Evolutionary conservation across 306 rosid genomes (phyloP), one percentile per base, ranked within the genome.

Genomic region (Sphenostylis stenocarpa): DNA sequence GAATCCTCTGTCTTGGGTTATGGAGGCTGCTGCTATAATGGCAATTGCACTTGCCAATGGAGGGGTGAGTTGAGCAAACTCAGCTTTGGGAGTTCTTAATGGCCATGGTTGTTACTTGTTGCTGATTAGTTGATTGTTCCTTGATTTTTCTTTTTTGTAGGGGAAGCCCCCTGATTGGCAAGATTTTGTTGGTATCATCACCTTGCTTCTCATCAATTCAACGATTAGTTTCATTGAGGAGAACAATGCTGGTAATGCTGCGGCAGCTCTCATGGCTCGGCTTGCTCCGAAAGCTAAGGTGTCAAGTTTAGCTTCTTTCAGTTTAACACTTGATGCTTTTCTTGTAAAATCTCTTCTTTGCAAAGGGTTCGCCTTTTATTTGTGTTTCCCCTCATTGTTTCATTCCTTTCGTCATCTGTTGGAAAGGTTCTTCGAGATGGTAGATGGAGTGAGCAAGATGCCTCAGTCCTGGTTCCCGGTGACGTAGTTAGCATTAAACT

Each of bases 21-120:
- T 93, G 98, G 97, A 93, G 80, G 97, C 97, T 62, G 97, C 97
- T 70, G 97, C 97, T 65, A 91, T 93, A 44, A 89, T 93, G 97
- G 97, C 97, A n/a, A 93, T 93, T 89, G 98, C 98, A 0, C 97
- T 93, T 55, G 98, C 98, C 2, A 93, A 93, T 91, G 98, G 98
- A 67, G 97, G 97, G 77, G 98, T 93, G 70, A 85, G 88, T 82
- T 51, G 75, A 70, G 55, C 80, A 6, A 28, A 19, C 38, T 69
- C 16, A 10, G 43, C 61, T 48, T 67, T 70, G 53, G 28, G 28
- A 26, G 68, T 67, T 82, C 13, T 21, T 61, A n/a, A 66, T 16
- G 2, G 17, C 67, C 36, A 17, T 49, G 24, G 63, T 70, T 52
- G 24, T 49, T 52, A 20, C 26, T 67, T 67, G 24, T 41, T 70